phyloP scores from a whole-genome alignment of 2,329 filamentous ascomycete species.

The Davidsoniella australis region DNA sequence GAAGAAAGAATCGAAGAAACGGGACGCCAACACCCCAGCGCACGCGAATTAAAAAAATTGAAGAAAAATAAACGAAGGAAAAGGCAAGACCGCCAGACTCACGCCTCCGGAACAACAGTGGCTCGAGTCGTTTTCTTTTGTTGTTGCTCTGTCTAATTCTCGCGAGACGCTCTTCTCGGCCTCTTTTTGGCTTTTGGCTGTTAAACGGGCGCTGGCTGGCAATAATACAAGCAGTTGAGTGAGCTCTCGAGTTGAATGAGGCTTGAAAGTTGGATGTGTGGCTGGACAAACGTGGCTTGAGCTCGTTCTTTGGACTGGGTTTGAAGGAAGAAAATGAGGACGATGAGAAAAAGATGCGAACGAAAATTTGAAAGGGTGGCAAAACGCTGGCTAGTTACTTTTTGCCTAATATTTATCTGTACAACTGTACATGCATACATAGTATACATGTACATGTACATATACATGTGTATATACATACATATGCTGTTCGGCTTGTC shows the following conservation, averaged over 20 bases:
- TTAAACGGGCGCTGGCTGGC: background rate
- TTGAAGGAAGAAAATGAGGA: conserved; percentile 1
- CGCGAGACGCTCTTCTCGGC: too few species aligned
- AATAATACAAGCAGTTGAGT: conserved; percentile 16
- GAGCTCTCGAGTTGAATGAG: conserved; percentile 13
- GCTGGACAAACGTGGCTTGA: conserved; percentile 19
- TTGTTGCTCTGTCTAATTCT: too few species aligned
- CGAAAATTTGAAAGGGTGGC: background rate
- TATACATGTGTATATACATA: too few species aligned
- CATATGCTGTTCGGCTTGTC: too few species aligned
- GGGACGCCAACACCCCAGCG: background rate
- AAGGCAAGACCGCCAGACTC: background rate
- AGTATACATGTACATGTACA: too few species aligned
- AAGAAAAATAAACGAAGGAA: background rate
- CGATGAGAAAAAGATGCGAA: conserved; percentile 2
- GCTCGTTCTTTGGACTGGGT: background rate
- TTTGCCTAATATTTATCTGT: background rate
- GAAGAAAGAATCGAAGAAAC: background rate
- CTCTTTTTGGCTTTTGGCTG: too few species aligned
- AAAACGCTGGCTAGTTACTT: background rate
- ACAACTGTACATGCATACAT: too few species aligned
- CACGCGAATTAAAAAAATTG: background rate
- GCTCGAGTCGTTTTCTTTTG: too few species aligned
- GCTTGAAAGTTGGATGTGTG: conserved; percentile 22
- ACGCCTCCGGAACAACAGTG: too few species aligned